Percentiles rank a stretch among this genome's conserved stretches.
Evolutionary conservation across 2,329 filamentous ascomycete genomes (phyloP).

Genomic region (Claviceps purpurea): DNA sequence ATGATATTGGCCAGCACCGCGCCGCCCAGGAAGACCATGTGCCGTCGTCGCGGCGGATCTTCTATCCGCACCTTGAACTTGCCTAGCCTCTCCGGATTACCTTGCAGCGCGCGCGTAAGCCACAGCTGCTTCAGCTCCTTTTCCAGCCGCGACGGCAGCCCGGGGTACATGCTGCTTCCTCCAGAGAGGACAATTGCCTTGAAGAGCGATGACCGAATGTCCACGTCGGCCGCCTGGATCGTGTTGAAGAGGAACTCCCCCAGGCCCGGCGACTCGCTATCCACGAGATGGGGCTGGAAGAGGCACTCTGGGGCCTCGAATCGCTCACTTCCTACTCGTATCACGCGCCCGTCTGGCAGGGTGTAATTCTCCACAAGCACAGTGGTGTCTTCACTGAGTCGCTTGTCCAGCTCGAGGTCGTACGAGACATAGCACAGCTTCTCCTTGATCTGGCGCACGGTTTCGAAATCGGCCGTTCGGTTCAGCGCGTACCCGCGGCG

Average conservation of each 20-base stretch:
- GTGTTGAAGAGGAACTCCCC: conserved; percentile 98
- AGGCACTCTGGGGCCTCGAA: conserved; percentile 97
- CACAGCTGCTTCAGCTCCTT: conserved; percentile 99
- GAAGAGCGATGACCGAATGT: conserved; percentile 85
- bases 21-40: conserved; percentile 99
- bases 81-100: conserved; percentile 84
- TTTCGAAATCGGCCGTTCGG: conserved; percentile 97
- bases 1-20: conserved; percentile 97
- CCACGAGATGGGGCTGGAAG: conserved; percentile 95
- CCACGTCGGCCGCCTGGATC: conserved; percentile 89
- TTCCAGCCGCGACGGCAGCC: conserved; percentile 83
- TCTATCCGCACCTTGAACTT: conserved; percentile 99
- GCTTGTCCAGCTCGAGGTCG: conserved; percentile 91
- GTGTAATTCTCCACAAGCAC: conserved; percentile 97
- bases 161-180: conserved; percentile 98
- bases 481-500: conserved; percentile 94
- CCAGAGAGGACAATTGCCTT: conserved; percentile 95
- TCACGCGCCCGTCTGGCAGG: conserved; percentile 87
- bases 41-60: conserved; percentile 84
- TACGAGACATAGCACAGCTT: conserved; percentile 99
- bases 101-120: conserved; percentile 80
- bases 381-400: conserved; percentile 91
- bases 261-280: conserved; percentile 93
- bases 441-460: conserved; percentile 97
- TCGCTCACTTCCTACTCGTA: conserved; percentile 88